These are phyloP conservation scores for Conringia planisiliqua DNA, from an alignment of 345 rosid species.

Conservation along the genomic window DNA sequence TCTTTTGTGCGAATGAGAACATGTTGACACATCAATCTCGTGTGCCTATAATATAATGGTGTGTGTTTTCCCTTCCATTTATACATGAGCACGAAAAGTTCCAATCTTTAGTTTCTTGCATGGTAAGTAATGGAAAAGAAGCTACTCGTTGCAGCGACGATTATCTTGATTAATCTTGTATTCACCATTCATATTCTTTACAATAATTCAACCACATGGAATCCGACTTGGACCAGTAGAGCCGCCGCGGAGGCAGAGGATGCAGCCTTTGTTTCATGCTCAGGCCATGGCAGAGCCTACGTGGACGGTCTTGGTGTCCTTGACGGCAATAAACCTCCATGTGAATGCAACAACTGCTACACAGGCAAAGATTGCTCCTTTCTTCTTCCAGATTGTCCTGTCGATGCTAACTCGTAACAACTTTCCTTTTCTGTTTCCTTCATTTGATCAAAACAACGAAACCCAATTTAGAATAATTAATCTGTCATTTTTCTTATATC, in stretches of 20 bases:
- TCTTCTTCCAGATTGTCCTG: conserved; percentile 40
- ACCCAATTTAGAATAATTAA: background rate
- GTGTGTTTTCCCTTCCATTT: too few species aligned
- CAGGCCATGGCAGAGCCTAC: conserved; percentile 27
- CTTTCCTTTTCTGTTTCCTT: too few species aligned
- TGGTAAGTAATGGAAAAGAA: too few species aligned
- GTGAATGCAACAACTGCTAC: conserved; percentile 64
- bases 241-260: conserved; percentile 61
- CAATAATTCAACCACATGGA: conserved; percentile 7
- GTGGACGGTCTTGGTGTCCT: conserved; percentile 45
- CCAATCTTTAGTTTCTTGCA: background rate
- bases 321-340: conserved; percentile 34
- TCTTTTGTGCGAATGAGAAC: too few species aligned
- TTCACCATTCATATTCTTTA: conserved; percentile 15
- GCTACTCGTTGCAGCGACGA: conserved; percentile 5
- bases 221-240: conserved; percentile 48
- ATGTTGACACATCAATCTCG: too few species aligned
- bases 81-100: background rate
- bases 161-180: conserved; percentile 33
- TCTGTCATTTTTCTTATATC: too few species aligned
- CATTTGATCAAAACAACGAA: too few species aligned
- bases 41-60: too few species aligned
- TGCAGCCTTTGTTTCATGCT: conserved; percentile 55
- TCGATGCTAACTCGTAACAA: conserved; percentile 39
- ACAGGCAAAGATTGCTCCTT: conserved; percentile 51